Percentiles rank a stretch among this genome's conserved stretches.
Evolutionary conservation across 2,329 filamentous ascomycete species (phyloP).

Genomic region (Talaromyces piceae): DNA sequence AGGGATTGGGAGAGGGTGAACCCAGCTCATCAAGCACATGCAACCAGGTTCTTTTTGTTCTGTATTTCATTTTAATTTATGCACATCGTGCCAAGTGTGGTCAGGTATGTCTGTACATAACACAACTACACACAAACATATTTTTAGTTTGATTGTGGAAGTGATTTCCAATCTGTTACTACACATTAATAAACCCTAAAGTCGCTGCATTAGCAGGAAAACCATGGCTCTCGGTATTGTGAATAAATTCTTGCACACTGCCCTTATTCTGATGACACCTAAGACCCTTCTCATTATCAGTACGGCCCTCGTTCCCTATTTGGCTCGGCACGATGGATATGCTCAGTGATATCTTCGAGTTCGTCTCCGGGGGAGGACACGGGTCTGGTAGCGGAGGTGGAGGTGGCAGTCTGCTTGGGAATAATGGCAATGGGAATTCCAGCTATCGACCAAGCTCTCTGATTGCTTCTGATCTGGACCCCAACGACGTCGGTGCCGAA

Average conservation of each 20-base stretch:
- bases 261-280: background rate
- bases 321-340: background rate
- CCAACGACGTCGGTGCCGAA: background rate
- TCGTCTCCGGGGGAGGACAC: background rate
- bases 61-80: no score
- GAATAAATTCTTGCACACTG: background rate
- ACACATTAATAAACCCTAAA: no score
- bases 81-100: no score
- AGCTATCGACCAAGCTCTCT: background rate
- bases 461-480: background rate
- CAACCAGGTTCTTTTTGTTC: no score
- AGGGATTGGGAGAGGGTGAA: background rate
- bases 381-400: background rate
- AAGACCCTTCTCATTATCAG: background rate
- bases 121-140: no score
- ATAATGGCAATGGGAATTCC: background rate
- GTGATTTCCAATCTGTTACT: no score
- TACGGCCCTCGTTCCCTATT: background rate
- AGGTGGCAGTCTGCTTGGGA: background rate
- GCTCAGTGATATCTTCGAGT: background rate
- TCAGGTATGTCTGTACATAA: no score
- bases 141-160: no score
- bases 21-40: no score
- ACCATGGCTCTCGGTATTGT: background rate
- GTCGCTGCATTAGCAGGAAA: background rate